Base-by-base conservation (phyloP, 2,329 filamentous ascomycete species). In the Dactylellina drechsleri region DNA sequence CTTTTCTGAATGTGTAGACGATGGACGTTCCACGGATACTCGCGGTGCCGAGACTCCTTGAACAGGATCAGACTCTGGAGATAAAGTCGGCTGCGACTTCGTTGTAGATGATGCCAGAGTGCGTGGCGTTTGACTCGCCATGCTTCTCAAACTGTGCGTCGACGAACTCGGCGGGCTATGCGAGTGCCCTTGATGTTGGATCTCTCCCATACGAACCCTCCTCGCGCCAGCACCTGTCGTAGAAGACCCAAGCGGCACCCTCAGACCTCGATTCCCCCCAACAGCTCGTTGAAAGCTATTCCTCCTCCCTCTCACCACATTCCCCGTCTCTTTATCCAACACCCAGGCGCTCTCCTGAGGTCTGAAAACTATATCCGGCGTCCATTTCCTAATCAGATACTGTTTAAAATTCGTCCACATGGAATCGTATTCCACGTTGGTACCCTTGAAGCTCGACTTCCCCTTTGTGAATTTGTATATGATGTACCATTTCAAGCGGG, bases 401-500 rank as follows among this genome's bases (percentile, higher is more conserved):
- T 76, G 67, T 60, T 79, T 79, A 10, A 77, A 50, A 1, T 77
- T 70, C 23, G 78, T 77, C 77, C 78, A 77, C 49, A 80, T 16
- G 77, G 77, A 53, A 82, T 83, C 1, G 83, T 84, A 61, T 80
- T 83, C 23, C 82, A 82, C 0, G 80, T 81, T 31, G 80, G 79
- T 76, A 23, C 67, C 68, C 41, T 65, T 72, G 45, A 67, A 73
- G 31, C 41, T 64, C 12, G 66, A 49, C 18, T 71, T 66, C 15
- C 62, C 67, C 43, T 78, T 78, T 1, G 85, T 85, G 84, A 85
- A 87, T 2, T 77, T 77, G 3, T 80, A 82, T 5, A 87, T 80
- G 1, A 86, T 77, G 2, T 80, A 79, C 85, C 85, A 87, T 78
- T 85, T 86, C 1, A 85, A 23, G 1, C 79, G 79, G 1, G 80